Evolutionary conservation across 805 yeast species (phyloP).

Genomic region (Hanseniaspora meyeri): DNA sequence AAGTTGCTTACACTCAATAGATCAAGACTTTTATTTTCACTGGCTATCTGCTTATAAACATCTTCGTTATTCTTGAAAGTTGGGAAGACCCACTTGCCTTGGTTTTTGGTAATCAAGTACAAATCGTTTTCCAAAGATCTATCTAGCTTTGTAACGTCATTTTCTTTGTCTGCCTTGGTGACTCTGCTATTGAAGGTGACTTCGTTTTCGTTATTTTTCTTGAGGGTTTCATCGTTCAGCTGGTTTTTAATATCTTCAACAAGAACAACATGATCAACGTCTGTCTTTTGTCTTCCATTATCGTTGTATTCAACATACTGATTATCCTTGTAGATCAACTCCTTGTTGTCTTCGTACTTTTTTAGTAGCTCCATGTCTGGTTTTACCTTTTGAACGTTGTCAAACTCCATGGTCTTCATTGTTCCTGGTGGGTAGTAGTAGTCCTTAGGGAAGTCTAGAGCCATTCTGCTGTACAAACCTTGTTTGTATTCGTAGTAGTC

Average conservation of each 20-base stretch:
- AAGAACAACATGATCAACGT: slow-evolving; percentile 62
- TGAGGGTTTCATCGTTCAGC: slow-evolving; percentile 29
- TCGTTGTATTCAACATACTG: slow-evolving; percentile 71
- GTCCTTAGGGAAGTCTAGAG: slow-evolving; percentile 96
- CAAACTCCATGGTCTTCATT: slow-evolving; percentile 28
- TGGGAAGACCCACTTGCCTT: slow-evolving; percentile 66
- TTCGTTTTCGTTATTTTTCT: slow-evolving; percentile 47
- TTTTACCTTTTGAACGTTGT: slow-evolving; percentile 42
- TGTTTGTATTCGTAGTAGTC: slow-evolving; percentile 72
- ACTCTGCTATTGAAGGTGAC: slow-evolving; percentile 39
- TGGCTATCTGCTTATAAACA: neutral
- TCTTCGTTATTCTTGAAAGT: slow-evolving; percentile 38
- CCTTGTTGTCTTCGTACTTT: slow-evolving; percentile 59
- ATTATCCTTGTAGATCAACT: slow-evolving; percentile 64
- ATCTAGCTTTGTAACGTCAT: slow-evolving; percentile 58
- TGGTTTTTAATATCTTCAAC: slow-evolving; percentile 42
- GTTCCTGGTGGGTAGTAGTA: slow-evolving; percentile 86
- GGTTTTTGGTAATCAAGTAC: slow-evolving; percentile 52
- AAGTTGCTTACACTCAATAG: slow-evolving; percentile 64
- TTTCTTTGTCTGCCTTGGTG: slow-evolving; percentile 61
- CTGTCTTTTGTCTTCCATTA: slow-evolving; percentile 79
- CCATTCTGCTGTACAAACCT: slow-evolving; percentile 74
- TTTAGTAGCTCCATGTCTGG: slow-evolving; percentile 62
- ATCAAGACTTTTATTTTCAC: slow-evolving; percentile 41
- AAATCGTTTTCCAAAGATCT: slow-evolving; percentile 69